Conservation (phyloP, 31 red algal genomes). For the Odonthalia washingtoniensis region DNA sequence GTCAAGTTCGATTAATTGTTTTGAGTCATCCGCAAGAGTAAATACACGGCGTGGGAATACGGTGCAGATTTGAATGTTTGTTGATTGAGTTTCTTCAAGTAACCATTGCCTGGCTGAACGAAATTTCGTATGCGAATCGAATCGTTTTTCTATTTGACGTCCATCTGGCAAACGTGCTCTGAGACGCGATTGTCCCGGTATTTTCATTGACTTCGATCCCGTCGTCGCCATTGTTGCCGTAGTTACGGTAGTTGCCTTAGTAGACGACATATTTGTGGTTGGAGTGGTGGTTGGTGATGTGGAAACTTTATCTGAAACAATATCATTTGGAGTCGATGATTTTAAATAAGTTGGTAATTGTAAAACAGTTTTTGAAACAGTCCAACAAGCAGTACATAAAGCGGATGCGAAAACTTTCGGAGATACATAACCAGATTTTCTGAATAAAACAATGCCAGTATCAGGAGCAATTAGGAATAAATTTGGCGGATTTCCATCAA, state of each 20-base stretch:
- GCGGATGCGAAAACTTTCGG: background rate
- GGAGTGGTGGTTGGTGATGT: background rate
- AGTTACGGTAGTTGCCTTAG: background rate
- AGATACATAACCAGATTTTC: background rate
- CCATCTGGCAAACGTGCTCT: conserved; percentile 25
- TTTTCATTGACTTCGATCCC: background rate
- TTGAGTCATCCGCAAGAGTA: conserved; percentile 21
- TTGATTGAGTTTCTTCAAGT: background rate
- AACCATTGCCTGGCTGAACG: conserved; percentile 19
- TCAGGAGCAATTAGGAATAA: background rate
- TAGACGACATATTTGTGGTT: background rate
- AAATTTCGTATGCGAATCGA: conserved; percentile 25
- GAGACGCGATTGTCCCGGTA: conserved; percentile 1
- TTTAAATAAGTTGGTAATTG: background rate
- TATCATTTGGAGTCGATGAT: background rate
- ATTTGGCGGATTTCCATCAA: background rate
- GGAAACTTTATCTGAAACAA: background rate
- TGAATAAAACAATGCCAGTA: background rate
- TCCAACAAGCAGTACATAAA: background rate
- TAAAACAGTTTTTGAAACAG: background rate
- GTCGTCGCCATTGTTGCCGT: background rate
- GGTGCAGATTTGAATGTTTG: background rate
- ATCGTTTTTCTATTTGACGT: background rate
- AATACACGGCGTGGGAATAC: conserved; percentile 37
- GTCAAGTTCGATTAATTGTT: conserved; percentile 30